Evolutionary conservation across 768 basidiomycete genomes (phyloP).

Genomic region (Tylopilus felleus): DNA sequence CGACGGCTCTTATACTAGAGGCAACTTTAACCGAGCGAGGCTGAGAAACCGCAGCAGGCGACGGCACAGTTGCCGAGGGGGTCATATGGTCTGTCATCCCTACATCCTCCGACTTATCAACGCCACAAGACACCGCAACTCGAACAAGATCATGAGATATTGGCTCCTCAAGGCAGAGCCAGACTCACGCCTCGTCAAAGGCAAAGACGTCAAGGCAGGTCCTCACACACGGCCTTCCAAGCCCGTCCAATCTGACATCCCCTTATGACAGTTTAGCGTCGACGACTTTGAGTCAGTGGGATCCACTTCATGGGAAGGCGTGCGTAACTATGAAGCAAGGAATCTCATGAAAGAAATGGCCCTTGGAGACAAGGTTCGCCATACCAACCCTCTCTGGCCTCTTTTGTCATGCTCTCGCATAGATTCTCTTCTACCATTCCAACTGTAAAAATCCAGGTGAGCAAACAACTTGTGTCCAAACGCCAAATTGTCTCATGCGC

Average conservation of each 20-base stretch:
- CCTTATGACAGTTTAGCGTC: constrained; percentile 78
- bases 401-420: neutral
- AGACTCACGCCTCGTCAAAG: constrained; percentile 78
- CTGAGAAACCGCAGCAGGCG: constrained; percentile 7
- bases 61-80: neutral
- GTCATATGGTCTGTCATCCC: neutral
- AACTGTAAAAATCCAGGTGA: constrained; percentile 80
- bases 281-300: constrained; percentile 75
- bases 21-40: no score
- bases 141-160: neutral
- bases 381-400: neutral
- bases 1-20: constrained; percentile 20
- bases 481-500: constrained; percentile 5
- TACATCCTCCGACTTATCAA: no score
- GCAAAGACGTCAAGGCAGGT: constrained; percentile 77
- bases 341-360: constrained; percentile 84
- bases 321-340: constrained; percentile 77
- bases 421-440: constrained; percentile 87
- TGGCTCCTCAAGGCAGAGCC: constrained; percentile 91
- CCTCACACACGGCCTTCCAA: neutral
- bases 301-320: constrained; percentile 85
- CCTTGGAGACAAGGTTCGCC: constrained; percentile 64
- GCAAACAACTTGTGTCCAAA: constrained; percentile 7
- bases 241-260: neutral
- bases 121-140: no score